These are phyloP conservation scores for Penicillium brasilianum DNA, from an alignment of 2,329 filamentous ascomycete species.

Conservation along the genomic window DNA sequence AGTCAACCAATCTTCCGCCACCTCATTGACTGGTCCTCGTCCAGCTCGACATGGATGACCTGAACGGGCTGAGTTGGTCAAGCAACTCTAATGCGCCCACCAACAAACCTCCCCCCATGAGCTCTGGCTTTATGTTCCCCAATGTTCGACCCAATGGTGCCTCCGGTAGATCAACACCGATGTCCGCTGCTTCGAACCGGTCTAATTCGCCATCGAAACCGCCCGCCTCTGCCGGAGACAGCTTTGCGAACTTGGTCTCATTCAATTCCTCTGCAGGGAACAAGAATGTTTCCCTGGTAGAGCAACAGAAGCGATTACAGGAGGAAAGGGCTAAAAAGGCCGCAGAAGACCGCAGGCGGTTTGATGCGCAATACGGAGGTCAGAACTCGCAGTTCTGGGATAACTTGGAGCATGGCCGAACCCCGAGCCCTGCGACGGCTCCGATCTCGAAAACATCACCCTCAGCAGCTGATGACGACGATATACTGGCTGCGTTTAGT, in stretches of 20 bases:
- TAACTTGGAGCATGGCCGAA: slow-evolving; percentile 64
- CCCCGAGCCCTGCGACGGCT: slow-evolving; percentile 50
- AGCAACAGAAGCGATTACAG: slow-evolving; percentile 71
- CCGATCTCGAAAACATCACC: slow-evolving; percentile 54
- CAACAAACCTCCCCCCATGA: slow-evolving; percentile 46
- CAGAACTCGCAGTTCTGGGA: slow-evolving; percentile 75
- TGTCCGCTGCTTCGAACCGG: slow-evolving; percentile 38
- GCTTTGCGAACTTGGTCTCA: slow-evolving; percentile 69
- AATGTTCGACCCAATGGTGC: slow-evolving; percentile 43
- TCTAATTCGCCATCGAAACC: slow-evolving; percentile 48
- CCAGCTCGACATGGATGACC: slow-evolving; percentile 51
- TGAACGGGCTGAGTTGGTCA: slow-evolving; percentile 53
- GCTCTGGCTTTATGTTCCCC: slow-evolving; percentile 42
- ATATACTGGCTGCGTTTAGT: slow-evolving; percentile 67
- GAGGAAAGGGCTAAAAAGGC: slow-evolving; percentile 79
- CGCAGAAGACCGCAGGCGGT: slow-evolving; percentile 71
- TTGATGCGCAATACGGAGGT: slow-evolving; percentile 76
- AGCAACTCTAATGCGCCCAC: slow-evolving; percentile 39
- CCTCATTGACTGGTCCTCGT: slow-evolving; percentile 8
- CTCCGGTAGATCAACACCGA: slow-evolving; percentile 52
- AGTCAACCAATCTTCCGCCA: slow-evolving; percentile 1
- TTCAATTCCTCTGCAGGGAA: slow-evolving; percentile 55
- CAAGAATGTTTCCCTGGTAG: slow-evolving; percentile 71
- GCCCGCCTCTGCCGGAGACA: slow-evolving; percentile 51
- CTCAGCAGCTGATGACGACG: slow-evolving; percentile 61